Evolutionary conservation across 805 yeast genomes (phyloP).

Genomic region (Zygosaccharomyces bailii): DNA sequence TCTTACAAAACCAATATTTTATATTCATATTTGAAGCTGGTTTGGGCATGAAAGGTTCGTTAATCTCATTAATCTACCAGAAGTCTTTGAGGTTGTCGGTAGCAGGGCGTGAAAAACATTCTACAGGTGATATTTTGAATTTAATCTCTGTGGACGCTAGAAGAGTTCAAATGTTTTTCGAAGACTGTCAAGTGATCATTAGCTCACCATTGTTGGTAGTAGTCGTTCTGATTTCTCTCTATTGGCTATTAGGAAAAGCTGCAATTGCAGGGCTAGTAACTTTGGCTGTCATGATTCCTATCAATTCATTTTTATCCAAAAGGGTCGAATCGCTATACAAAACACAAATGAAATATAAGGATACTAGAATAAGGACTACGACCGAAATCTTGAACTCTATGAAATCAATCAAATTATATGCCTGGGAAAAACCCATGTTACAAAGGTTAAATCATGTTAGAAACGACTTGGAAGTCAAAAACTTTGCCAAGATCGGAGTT

Average conservation of each 20-base stretch:
- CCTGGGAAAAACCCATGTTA: conserved; percentile 68
- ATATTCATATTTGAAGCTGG: conserved; percentile 57
- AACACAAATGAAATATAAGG: conserved; percentile 60
- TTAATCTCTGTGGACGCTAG: conserved; percentile 73
- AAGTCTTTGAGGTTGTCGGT: conserved; percentile 69
- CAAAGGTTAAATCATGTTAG: conserved; percentile 49
- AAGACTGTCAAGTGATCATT: conserved; percentile 50
- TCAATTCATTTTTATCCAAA: conserved; percentile 48
- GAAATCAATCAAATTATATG: conserved; percentile 62
- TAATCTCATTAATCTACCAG: conserved; percentile 64
- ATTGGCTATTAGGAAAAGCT: conserved; percentile 54
- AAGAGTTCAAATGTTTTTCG: conserved; percentile 58
- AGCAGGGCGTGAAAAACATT: conserved; percentile 53
- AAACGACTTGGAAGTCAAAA: conserved; percentile 55
- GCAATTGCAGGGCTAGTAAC: conserved; percentile 54
- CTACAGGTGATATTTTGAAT: conserved; percentile 79
- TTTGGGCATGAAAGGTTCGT: conserved; percentile 59
- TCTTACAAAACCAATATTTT: conserved; percentile 65
- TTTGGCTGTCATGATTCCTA: conserved; percentile 55
- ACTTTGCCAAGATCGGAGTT: conserved; percentile 47
- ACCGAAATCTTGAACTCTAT: conserved; percentile 58
- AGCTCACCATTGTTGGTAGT: conserved; percentile 58
- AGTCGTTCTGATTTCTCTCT: conserved; percentile 51
- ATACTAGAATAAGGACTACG: conserved; percentile 54
- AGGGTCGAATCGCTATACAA: conserved; percentile 45